phyloP scores from a whole-genome alignment of 2,329 filamentous ascomycete species.

The Cercospora sojina region DNA sequence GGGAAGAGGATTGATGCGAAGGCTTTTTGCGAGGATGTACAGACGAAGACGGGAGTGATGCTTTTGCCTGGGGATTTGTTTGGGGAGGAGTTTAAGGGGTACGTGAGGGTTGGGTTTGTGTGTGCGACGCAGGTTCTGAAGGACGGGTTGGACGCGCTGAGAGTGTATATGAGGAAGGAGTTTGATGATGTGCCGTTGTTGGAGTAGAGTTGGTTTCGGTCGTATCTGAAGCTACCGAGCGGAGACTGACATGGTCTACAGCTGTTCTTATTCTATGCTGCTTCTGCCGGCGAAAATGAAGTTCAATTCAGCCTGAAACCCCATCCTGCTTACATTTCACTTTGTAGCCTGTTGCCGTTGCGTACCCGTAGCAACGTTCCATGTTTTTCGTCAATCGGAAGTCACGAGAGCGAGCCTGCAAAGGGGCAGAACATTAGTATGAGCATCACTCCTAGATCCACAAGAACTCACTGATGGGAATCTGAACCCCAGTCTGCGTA shows the following conservation, averaged over 20 bases:
- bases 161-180: slow-evolving; percentile 56
- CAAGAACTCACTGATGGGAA: slow-evolving; percentile 24
- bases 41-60: slow-evolving; percentile 69
- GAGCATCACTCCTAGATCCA: neutral
- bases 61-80: slow-evolving; percentile 73
- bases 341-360: neutral
- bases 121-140: slow-evolving; percentile 68
- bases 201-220: slow-evolving; percentile 12
- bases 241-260: neutral
- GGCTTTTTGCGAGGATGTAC: slow-evolving; percentile 67
- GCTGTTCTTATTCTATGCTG: neutral
- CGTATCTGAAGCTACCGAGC: neutral
- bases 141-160: slow-evolving; percentile 60
- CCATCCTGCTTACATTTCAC: neutral
- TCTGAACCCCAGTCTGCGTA: slow-evolving; percentile 19
- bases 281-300: neutral
- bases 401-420: neutral
- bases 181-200: slow-evolving; percentile 51
- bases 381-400: neutral
- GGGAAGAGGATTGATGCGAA: slow-evolving; percentile 67
- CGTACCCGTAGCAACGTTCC: neutral
- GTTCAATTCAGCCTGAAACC: neutral
- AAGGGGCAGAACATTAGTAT: neutral
- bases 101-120: slow-evolving; percentile 74
- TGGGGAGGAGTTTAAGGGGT: slow-evolving; percentile 71